Evolutionary conservation across 2,329 filamentous ascomycete species (phyloP), one percentile per base, ranked within the genome.

Genomic region (Neofusicoccum sp.): DNA sequence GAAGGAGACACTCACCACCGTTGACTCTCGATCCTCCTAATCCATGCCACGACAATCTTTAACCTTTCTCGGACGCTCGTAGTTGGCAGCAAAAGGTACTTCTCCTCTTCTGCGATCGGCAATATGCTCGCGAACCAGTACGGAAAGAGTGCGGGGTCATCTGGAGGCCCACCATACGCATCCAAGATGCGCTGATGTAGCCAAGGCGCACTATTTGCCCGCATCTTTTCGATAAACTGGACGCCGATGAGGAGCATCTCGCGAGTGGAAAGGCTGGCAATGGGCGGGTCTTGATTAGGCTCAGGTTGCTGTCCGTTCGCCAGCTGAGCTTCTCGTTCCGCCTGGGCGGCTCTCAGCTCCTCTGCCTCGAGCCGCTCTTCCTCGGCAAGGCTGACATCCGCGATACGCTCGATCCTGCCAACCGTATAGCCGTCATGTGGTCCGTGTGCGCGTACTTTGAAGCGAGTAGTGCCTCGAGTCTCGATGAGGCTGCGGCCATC

Each of bases 41-140:
- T 89, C 93, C 93, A 97, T 44, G 79, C 79, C 56, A 89, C 91
- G 65, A 91, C 92, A 56, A 96, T 89, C 79, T 96, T 96, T 62
- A 97, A 77, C 63, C 93, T 82, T 71, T 93, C 87, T 64, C 93
- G 83, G 4, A 96, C 92, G 67, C 90, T 94, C 3, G 83, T 88
- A 4, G 89, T 90, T 11, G 82, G 82, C 12, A 97, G 78, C 22
- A 97, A 78, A 11, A 84, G 82, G 68, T 96, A 96, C 73, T 94
- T 96, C 70, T 95, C 89, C 33, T 87, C 80, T 31, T 95, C 90
- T 12, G 85, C 84, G 41, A 95, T 87, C 0, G 92, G 92, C 11
- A 96, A 77, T 22, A 95, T 87, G 71, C 87, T 91, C 8, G 90
- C 93, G 68, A 97, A 89, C 93, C 93, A 97, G 84, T 93, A 97